phyloP scores from a whole-genome alignment of 2,329 filamentous ascomycete genomes.

The Coniochaeta sp. region DNA sequence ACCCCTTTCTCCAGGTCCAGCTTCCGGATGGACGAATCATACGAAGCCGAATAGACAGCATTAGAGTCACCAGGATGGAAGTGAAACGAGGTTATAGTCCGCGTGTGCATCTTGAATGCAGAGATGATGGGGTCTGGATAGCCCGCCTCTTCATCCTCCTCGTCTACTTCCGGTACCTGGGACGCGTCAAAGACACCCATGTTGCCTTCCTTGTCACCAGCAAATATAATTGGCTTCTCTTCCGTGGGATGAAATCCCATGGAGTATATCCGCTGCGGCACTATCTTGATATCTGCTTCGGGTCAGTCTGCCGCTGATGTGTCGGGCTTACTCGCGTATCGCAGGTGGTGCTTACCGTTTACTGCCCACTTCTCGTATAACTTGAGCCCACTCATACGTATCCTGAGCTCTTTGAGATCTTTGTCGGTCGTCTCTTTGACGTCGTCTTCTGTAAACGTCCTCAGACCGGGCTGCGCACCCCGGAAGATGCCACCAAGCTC shows the following conservation, averaged over 20 bases:
- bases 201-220: slow-evolving; percentile 88
- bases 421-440: slow-evolving; percentile 72
- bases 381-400: slow-evolving; percentile 69
- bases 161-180: slow-evolving; percentile 47
- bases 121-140: slow-evolving; percentile 70
- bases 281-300: slow-evolving; percentile 76
- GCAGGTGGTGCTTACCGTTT: slow-evolving; percentile 47
- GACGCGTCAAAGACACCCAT: slow-evolving; percentile 88
- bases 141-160: slow-evolving; percentile 61
- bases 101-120: slow-evolving; percentile 81
- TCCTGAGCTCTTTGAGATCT: slow-evolving; percentile 62
- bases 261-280: slow-evolving; percentile 78
- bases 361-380: slow-evolving; percentile 82
- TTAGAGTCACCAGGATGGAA: slow-evolving; percentile 69
- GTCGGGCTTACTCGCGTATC: neutral
- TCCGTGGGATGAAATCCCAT: slow-evolving; percentile 82
- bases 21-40: slow-evolving; percentile 86
- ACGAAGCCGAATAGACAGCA: slow-evolving; percentile 76
- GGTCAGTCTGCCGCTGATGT: neutral
- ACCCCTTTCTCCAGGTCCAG: slow-evolving; percentile 76
- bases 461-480: slow-evolving; percentile 68
- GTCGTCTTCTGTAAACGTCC: slow-evolving; percentile 83
- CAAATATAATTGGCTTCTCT: slow-evolving; percentile 83
- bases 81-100: slow-evolving; percentile 80
- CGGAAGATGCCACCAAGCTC: slow-evolving; percentile 39